A percentile compares a stretch with the other conserved stretches of the same genome.
These are phyloP conservation scores for Mycena galericulata DNA, from an alignment of 768 basidiomycete species.

Conservation along the genomic window DNA sequence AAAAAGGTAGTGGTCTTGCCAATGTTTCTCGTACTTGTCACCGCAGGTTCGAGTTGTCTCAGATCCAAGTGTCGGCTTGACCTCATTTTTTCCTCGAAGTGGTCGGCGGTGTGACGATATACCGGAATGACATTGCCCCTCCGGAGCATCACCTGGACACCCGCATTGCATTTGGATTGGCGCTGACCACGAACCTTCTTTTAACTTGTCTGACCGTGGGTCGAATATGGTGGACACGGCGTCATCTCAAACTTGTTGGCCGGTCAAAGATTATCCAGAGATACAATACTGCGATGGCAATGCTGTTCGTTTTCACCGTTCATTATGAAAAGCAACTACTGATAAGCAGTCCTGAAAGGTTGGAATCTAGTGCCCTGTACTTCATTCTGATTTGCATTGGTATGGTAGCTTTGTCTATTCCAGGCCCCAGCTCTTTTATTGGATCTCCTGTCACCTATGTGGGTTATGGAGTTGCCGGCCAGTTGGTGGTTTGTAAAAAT, in stretches of 20 bases:
- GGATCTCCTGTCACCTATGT: neutral
- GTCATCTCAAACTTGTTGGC: neutral
- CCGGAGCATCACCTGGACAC: neutral
- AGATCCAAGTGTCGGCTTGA: neutral
- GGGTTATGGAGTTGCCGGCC: neutral
- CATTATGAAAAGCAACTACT: neutral
- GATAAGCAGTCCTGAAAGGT: neutral
- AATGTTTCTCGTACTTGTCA: neutral
- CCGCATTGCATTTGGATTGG: neutral
- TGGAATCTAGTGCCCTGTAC: neutral
- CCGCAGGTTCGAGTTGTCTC: neutral
- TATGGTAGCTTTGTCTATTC: neutral
- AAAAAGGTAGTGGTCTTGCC: conserved; percentile 1
- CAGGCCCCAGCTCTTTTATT: neutral
- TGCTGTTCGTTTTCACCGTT: neutral
- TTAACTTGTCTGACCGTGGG: conserved; percentile 9
- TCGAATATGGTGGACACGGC: conserved; percentile 15
- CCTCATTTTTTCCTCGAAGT: neutral
- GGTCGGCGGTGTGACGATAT: neutral
- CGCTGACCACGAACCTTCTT: neutral
- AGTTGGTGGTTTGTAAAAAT: neutral
- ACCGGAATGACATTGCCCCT: neutral
- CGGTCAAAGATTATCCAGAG: neutral
- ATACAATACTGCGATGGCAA: conserved; percentile 12
- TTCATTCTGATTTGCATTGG: neutral